Conservation (phyloP, 306 rosid genomes). For the Malus sieversii region DNA sequence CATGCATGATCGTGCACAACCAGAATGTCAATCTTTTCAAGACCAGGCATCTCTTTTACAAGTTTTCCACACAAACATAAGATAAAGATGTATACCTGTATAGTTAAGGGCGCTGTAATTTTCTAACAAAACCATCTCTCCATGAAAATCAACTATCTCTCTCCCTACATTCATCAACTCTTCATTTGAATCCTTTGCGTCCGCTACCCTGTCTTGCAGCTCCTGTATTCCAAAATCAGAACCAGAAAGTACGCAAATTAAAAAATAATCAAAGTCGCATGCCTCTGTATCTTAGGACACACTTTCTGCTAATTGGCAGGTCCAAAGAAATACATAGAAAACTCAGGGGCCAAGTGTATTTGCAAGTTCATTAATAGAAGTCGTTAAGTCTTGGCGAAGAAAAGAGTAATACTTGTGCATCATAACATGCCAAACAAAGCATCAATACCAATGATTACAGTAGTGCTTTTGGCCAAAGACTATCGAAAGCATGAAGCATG, state of each 20-base stretch:
- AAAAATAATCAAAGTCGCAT: neutral
- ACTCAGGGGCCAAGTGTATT: no score
- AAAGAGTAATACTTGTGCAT: neutral
- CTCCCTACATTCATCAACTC: conserved; percentile 60
- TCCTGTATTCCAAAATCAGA: conserved; percentile 37
- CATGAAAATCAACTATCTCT: conserved; percentile 80
- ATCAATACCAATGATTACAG: neutral
- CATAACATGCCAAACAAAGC: neutral
- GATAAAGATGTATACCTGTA: conserved; percentile 43
- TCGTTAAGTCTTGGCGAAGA: neutral
- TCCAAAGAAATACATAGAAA: neutral
- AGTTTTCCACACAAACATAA: conserved; percentile 21
- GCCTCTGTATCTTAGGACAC: neutral
- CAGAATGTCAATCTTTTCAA: neutral
- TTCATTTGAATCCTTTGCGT: conserved; percentile 44
- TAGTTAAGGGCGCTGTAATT: conserved; percentile 66
- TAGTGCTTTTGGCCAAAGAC: neutral
- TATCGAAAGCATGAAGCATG: neutral
- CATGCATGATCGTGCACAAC: neutral
- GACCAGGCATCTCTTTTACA: neutral
- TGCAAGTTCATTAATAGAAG: neutral
- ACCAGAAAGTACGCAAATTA: neutral
- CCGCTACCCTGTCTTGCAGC: conserved; percentile 53
- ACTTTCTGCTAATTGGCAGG: neutral
- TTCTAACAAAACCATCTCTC: conserved; percentile 90